phyloP scores from a whole-genome alignment of 129 eudicot species.

The Ambrosia artemisiifolia region DNA sequence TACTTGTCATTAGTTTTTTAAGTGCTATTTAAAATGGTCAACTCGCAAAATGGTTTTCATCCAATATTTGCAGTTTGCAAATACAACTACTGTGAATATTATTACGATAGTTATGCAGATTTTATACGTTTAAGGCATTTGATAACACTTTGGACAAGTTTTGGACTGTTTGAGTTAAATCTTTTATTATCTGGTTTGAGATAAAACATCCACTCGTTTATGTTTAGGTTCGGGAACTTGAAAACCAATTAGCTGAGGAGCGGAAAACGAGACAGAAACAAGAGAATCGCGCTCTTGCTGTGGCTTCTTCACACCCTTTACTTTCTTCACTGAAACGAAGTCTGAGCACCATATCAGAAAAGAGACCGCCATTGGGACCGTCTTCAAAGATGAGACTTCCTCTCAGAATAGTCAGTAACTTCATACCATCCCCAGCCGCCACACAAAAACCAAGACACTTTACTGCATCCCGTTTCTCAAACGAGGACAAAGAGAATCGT shows the following conservation, averaged over 20 bases:
- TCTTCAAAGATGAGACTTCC: constrained; percentile 71
- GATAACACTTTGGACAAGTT: too few species aligned
- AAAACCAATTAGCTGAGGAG: constrained; percentile 82
- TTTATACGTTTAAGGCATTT: too few species aligned
- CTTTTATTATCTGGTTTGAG: neutral
- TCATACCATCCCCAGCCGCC: constrained; percentile 48
- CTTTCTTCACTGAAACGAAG: constrained; percentile 46
- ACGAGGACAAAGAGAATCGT: constrained; percentile 57
- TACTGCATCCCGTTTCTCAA: constrained; percentile 18
- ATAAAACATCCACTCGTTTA: neutral
- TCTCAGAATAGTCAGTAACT: constrained; percentile 61
- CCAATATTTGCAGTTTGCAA: neutral
- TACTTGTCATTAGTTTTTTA: neutral
- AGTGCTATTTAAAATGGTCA: neutral
- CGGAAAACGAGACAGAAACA: constrained; percentile 77
- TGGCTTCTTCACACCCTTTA: constrained; percentile 53
- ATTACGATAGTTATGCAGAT: too few species aligned
- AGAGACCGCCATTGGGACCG: constrained; percentile 72
- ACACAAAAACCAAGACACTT: constrained; percentile 37
- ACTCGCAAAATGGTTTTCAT: neutral
- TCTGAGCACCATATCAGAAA: constrained; percentile 48
- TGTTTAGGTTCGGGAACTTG: constrained; percentile 67
- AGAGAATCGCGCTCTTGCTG: constrained; percentile 70
- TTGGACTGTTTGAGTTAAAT: neutral
- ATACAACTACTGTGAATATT: too few species aligned